phyloP scores from a whole-genome alignment of 2,329 filamentous ascomycete genomes.

The Alternaria atra region DNA sequence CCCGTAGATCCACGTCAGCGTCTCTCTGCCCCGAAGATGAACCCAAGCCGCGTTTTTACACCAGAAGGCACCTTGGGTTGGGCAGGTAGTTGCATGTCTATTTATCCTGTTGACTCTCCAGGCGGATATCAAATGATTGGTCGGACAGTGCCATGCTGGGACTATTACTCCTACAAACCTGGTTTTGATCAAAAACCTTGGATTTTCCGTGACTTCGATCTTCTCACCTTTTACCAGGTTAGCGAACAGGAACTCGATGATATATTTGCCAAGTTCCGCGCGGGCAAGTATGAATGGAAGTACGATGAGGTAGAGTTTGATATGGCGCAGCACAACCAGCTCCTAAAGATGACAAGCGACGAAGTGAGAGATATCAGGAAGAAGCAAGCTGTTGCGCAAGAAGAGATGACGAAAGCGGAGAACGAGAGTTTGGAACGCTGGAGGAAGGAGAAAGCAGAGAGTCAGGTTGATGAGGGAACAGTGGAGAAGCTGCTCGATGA shows the following conservation, averaged over 20 bases:
- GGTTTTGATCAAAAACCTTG: slow-evolving; percentile 61
- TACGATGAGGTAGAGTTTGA: slow-evolving; percentile 62
- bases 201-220: slow-evolving; percentile 67
- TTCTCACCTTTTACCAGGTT: slow-evolving; percentile 65
- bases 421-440: slow-evolving; percentile 56
- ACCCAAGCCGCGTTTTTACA: slow-evolving; percentile 65
- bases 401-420: slow-evolving; percentile 58
- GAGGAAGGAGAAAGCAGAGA: slow-evolving; percentile 55
- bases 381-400: slow-evolving; percentile 60
- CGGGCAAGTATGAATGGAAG: slow-evolving; percentile 62
- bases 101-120: slow-evolving; percentile 66
- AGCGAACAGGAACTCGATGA: slow-evolving; percentile 61
- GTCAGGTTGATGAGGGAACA: slow-evolving; percentile 58
- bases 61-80: slow-evolving; percentile 65
- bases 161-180: slow-evolving; percentile 62
- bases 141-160: slow-evolving; percentile 63
- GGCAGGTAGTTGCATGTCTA: slow-evolving; percentile 64
- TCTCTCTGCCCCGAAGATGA: slow-evolving; percentile 65
- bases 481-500: slow-evolving; percentile 61
- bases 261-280: slow-evolving; percentile 59
- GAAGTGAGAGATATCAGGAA: slow-evolving; percentile 59
- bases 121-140: slow-evolving; percentile 66
- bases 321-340: slow-evolving; percentile 63
- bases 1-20: slow-evolving; percentile 64
- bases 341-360: slow-evolving; percentile 57